phyloP scores from a whole-genome alignment of 2,329 filamentous ascomycete genomes.

The Metarhizium rileyi region DNA sequence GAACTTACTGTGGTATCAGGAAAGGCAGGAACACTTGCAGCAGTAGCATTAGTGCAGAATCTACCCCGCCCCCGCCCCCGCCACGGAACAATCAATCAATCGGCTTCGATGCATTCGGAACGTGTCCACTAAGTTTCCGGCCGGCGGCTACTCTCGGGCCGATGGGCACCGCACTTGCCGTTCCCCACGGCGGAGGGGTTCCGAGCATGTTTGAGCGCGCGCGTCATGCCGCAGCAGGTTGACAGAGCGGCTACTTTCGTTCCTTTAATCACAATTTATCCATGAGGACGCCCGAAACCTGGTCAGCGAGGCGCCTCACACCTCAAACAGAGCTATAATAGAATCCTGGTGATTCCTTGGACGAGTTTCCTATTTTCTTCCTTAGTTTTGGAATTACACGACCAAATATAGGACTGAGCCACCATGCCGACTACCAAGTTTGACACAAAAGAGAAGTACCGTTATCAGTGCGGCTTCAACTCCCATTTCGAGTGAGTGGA shows the following conservation, averaged over 20 bases:
- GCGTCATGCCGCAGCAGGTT: not conserved
- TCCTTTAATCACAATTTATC: not conserved
- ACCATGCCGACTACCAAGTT: conserved; percentile 43
- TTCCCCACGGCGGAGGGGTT: conserved; percentile 7
- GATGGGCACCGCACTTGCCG: not conserved
- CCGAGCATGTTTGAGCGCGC: not conserved
- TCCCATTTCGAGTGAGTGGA: conserved; percentile 61
- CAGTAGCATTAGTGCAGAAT: not conserved
- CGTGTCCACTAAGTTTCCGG: not conserved
- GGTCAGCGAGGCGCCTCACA: not conserved
- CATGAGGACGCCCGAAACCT: not conserved
- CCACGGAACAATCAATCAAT: not conserved
- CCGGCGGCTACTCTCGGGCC: conserved; percentile 7
- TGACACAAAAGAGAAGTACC: conserved; percentile 48
- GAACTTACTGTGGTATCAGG: not conserved
- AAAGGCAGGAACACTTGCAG: not conserved
- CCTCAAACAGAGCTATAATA: not conserved
- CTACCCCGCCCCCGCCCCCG: not conserved
- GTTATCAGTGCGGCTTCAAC: conserved; percentile 70
- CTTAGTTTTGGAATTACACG: not conserved
- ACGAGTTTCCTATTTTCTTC: not conserved
- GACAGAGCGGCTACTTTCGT: not conserved
- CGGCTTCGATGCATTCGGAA: not conserved
- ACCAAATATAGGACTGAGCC: not conserved
- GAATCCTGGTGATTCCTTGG: not conserved